Evolutionary conservation across 192 early-diverging fungal species (phyloP), one percentile per base, ranked within the genome.

Genomic region (Podila epicladia): DNA sequence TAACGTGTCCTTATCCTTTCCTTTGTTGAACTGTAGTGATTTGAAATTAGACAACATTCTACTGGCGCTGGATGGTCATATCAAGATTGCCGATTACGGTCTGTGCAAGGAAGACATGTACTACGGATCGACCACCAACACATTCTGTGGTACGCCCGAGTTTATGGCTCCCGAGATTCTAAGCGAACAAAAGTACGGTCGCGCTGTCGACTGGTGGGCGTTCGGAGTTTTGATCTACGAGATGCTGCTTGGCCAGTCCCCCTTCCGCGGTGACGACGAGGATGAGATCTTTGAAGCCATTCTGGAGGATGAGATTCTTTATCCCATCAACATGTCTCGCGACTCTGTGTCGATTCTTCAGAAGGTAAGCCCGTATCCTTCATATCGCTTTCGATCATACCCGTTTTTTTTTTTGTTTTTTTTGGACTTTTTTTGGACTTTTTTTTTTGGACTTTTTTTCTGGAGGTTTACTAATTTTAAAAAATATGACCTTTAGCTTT

Each of bases 141-240:
- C 97, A 5, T 99, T 98, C 86, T 98, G 97, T 76, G 98, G 98
- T 37, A 99, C 98, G 31, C 97, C 97, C 17, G 98, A 99, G 82
- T 99, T 98, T 72, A 99, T 99, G 97, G 97, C 98, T 8, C 98
- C 98, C 50, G 98, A 99, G 84, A 98, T 99, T 62, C 86, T 99
- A 33, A 84, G 93, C 66, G 98, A 98, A 83, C 94, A 98, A 85
- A 94, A 94, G 51, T 99, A 99, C 79, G 93, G 92, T 15, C 90
- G 94, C n/a, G 96, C 98, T 4, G 97, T 98, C 3, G 98, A 99
- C 84, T 99, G 98, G 98, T 99, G 98, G 98, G 95, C 98, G 3
- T 95, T 94, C 83, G 93, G 93, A 62, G 92, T 94, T 12, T 84
- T 94, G 69, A 92, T 94, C 65, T 94, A 94, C 74, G 93, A 94